Base-by-base conservation (phyloP, 176 grass and related monocot genomes). In the Phoenix dactylifera region DNA sequence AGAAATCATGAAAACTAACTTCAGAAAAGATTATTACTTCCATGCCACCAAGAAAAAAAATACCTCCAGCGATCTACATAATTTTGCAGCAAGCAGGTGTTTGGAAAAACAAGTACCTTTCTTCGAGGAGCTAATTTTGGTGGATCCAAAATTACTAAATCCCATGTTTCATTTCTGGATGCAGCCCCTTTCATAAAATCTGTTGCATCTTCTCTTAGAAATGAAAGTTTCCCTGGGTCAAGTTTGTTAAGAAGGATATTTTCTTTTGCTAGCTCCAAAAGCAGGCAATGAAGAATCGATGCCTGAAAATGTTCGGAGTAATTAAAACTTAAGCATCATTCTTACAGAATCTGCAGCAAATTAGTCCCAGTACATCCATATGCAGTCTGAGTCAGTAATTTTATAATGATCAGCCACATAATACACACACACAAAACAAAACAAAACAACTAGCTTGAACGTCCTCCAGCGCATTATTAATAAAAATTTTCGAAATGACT, bases 121-220 rank as follows among this genome's bases (percentile, higher is more conserved):
- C 80, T 97, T 50, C 81, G 71, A 26, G 92, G 92, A 62, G 87
- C 92, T 69, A 97, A 70, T 70, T 97, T 97, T 71, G 92, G 87
- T 72, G 92, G 92, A 55, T 97, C 92, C 59, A 97, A 85, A 53
- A 97, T 83, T 73, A 97, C 84, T 57, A 88, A 50, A 26, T 97
- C 87, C 86, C 86, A 97, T 23, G 77, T 49, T 66, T 97, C 84
- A 67, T 91, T 77, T 85, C 71, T 67, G 49, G 73, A 82, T 51
- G 84, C 72, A 67, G 92, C 80, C 52, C 68, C 66, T 85, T 83
- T 91, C 87, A 91, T 88, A 61, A 97, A 97, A 70, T 72, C 62
- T 72, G 75, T 85, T 56, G 72, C 87, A 73, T 97, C 92, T 88
- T 85, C 84, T 82, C 75, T 97, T 62, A 85, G 15, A 56, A 91